These are phyloP conservation scores for Penicillium cataractarum DNA, from an alignment of 495 filamentous ascomycete genomes.

Conservation along the genomic window DNA sequence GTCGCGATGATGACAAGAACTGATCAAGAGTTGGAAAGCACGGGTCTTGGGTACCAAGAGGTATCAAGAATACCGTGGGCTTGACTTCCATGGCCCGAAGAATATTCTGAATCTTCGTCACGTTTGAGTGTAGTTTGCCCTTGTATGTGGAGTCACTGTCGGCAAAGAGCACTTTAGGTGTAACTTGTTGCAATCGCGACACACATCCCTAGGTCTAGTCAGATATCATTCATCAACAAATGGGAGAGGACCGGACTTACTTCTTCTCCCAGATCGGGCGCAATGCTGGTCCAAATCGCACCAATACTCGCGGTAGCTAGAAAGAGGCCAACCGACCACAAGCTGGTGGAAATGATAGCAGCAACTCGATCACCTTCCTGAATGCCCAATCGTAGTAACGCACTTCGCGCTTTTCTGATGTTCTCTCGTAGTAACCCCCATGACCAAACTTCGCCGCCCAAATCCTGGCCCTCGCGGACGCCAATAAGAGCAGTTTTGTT, in stretches of 20 bases:
- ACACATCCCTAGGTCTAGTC: conserved; percentile 57
- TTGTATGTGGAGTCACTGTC: conserved; percentile 75
- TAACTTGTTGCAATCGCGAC: conserved; percentile 67
- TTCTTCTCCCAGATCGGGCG: conserved; percentile 70
- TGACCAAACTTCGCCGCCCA: conserved; percentile 54
- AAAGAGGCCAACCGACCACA: conserved; percentile 66
- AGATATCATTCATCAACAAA: not conserved
- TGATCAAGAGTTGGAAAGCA: conserved; percentile 41
- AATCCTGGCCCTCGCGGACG: conserved; percentile 67
- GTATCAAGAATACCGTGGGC: conserved; percentile 41
- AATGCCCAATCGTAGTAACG: conserved; percentile 56
- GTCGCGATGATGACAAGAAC: conserved; percentile 17
- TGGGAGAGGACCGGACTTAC: not conserved
- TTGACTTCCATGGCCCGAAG: conserved; percentile 43
- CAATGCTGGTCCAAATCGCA: conserved; percentile 65
- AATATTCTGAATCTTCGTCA: conserved; percentile 52
- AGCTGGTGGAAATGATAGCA: conserved; percentile 66
- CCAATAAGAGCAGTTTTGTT: conserved; percentile 62
- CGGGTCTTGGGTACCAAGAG: conserved; percentile 33
- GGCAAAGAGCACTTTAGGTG: conserved; percentile 68
- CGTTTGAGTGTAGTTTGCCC: conserved; percentile 51
- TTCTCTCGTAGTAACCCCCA: conserved; percentile 60
- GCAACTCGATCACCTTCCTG: conserved; percentile 66
- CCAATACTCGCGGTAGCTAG: conserved; percentile 63
- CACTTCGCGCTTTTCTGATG: conserved; percentile 56